Base-by-base conservation (phyloP, 768 basidiomycete species). In the Leccinum aurantiacum region DNA sequence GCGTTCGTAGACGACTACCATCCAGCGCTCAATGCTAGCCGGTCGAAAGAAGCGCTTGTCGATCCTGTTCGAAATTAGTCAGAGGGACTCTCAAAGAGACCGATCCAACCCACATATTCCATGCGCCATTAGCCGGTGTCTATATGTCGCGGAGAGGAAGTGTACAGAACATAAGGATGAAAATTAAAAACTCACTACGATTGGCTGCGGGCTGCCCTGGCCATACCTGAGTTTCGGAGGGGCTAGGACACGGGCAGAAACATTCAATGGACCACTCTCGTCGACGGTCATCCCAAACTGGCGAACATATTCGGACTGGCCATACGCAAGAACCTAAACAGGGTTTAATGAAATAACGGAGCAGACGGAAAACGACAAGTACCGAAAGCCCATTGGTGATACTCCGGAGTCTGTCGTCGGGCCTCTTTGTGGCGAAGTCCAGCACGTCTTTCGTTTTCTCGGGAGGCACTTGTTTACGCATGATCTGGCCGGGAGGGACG, bases 201-300 rank as follows among this genome's bases (percentile, higher is more conserved):
- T 85, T 8, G 76, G 74, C 63, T 85, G 83, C 14, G 75, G 81
- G 60, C 83, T 84, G 14, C 79, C 79, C 3, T 67, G 62, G 13
- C 90, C 89, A 62, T 92, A 93, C 58, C 80, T 82, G 31, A 93
- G 75, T 17, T 73, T 84, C 0, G 91, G 91, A 0, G 89, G 80
- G 13, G 76, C 74, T 15, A 93, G 70, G 14, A 91, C 74, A 3
- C 91, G 80, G 0, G 89, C 91, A 24, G 80, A 72, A 35, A 91
- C 76, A 35, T 68, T 76, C 37, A 90, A 76, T 0, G 89, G 86
- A 4, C 79, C 80, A 1, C 77, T 66, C 53, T 84, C 62, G 17
- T 75, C 77, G 19, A 93, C 85, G 3, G 76, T 62, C 81, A 93
- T 84, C 8, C 89, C 89, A 62, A 92, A 92, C 68, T 86, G 80